A percentile compares a stretch with the other conserved stretches of the same genome.
These are phyloP conservation scores for Gigaspora rosea DNA, from an alignment of 192 early-diverging fungal species.

Conservation along the genomic window DNA sequence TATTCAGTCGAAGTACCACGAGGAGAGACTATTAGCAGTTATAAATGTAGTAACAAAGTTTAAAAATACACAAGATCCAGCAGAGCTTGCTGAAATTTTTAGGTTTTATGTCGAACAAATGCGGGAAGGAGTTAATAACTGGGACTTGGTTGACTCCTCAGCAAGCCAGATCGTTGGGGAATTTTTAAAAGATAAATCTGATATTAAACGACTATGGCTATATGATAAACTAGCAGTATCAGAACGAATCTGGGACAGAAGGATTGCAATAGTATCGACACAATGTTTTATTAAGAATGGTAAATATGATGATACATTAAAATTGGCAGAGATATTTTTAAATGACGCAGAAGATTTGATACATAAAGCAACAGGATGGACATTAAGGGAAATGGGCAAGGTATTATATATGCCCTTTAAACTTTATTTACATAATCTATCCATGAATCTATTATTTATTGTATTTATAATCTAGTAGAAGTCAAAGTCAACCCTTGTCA, in stretches of 20 bases:
- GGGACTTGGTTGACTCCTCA: constrained; percentile 29
- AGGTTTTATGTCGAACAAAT: constrained; percentile 16
- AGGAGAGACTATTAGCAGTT: constrained; percentile 18
- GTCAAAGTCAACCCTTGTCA: constrained; percentile 18
- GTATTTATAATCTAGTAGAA: neutral
- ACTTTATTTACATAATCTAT: neutral
- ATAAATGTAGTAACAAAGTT: constrained; percentile 17
- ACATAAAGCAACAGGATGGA: constrained; percentile 31
- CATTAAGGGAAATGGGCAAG: constrained; percentile 24
- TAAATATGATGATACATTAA: constrained; percentile 26
- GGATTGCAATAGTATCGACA: constrained; percentile 23
- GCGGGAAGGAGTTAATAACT: constrained; percentile 23
- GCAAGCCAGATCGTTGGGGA: constrained; percentile 16
- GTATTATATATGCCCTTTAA: neutral
- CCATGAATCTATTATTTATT: neutral
- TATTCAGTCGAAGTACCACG: constrained; percentile 13
- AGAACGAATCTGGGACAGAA: constrained; percentile 22
- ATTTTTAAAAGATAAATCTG: constrained; percentile 16
- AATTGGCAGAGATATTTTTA: constrained; percentile 18
- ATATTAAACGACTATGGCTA: constrained; percentile 24
- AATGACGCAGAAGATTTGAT: constrained; percentile 17
- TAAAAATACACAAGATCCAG: constrained; percentile 2
- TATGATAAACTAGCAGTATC: constrained; percentile 10
- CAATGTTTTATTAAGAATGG: neutral
- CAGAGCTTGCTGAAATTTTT: neutral